Evolutionary conservation across 2,329 filamentous ascomycete genomes (phyloP), one percentile per base, ranked within the genome.

Genomic region (Fusarium dlaminii): DNA sequence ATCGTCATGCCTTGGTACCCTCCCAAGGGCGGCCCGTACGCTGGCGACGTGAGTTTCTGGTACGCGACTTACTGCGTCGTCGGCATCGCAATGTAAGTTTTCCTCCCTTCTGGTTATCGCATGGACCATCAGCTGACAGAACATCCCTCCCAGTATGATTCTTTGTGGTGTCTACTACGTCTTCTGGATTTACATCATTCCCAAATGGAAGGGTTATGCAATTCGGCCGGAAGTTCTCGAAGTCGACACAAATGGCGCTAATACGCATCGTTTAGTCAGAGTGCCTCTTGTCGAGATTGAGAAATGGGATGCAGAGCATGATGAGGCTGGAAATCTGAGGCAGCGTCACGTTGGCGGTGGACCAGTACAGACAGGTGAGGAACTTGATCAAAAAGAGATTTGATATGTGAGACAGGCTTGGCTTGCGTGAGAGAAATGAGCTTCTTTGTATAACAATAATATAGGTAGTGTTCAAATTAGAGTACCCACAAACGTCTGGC

Each of bases 1-100:
- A 81, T 94, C 8, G 86, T 90, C 20, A 92, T 93, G 86, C 92
- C 92, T 0, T 94, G 92, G 92, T 92, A 90, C 68, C 92, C 92
- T 3, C 92, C 92, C 0, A 83, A 85, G 2, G 86, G 84, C 1
- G 91, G 92, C 0, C 83, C 84, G 0, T 86, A 87, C 48, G 89
- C 87, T 0, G 92, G 91, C 0, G 89, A 91, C 59, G 91, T 93
- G 4, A 91, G 88, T 59, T 94, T 94, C 80, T 94, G 90, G 89
- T 94, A 94, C 72, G 92, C 87, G 3, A 93, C 92, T 0, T 94
- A 94, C 73, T 87, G 89, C 24, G 88, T 90, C 1, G 87, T 90
- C 1, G 91, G 92, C 1, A 86, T 94, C 65, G 90, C 80, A 29
- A 87, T 93, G 88, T 91, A 83, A 84, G 89, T 88, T 24, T 6